Percentiles rank a stretch among this genome's conserved stretches.
Evolutionary conservation across 352 stramenopile genomes (phyloP).

Genomic region (Globisporangium acanthophoron): DNA sequence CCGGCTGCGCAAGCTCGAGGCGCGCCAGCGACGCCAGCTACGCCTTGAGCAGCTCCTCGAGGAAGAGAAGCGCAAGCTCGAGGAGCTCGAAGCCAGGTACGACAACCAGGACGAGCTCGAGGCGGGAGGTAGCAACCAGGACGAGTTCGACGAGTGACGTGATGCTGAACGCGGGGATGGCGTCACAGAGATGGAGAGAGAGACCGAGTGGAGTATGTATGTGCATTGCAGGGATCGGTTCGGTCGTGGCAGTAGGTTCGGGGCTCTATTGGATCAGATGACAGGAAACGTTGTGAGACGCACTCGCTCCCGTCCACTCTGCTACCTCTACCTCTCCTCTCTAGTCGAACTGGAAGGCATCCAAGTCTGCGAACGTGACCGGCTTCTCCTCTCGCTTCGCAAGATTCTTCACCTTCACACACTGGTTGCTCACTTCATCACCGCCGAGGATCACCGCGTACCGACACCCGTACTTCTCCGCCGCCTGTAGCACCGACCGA

Average conservation of each 20-base stretch:
- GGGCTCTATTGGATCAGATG: neutral
- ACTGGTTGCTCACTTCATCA: slow-evolving; percentile 53
- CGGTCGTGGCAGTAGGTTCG: too few relatives aligned
- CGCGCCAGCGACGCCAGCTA: slow-evolving; percentile 55
- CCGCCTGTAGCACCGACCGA: slow-evolving; percentile 25
- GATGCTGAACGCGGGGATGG: neutral
- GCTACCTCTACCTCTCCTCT: too few relatives aligned
- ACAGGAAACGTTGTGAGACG: too few relatives aligned
- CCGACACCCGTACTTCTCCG: slow-evolving; percentile 58
- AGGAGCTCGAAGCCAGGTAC: slow-evolving; percentile 43
- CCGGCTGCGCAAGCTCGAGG: slow-evolving; percentile 45
- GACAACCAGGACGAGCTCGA: slow-evolving; percentile 2
- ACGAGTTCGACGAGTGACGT: neutral
- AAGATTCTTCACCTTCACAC: slow-evolving; percentile 80
- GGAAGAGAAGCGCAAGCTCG: slow-evolving; percentile 61
- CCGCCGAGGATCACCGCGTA: slow-evolving; percentile 72
- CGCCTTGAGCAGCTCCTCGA: slow-evolving; percentile 62
- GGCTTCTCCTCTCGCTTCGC: slow-evolving; percentile 42
- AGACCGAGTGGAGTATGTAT: too few relatives aligned
- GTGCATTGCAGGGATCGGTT: too few relatives aligned
- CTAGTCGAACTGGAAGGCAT: slow-evolving; percentile 23
- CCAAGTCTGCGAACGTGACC: slow-evolving; percentile 29
- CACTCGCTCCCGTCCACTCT: neutral
- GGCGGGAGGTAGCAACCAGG: neutral
- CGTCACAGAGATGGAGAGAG: too few relatives aligned